Percentiles rank a stretch among this genome's conserved stretches.
Conservation (phyloP, 2,329 filamentous ascomycete species). For the Ophiostoma pallidulum region DNA sequence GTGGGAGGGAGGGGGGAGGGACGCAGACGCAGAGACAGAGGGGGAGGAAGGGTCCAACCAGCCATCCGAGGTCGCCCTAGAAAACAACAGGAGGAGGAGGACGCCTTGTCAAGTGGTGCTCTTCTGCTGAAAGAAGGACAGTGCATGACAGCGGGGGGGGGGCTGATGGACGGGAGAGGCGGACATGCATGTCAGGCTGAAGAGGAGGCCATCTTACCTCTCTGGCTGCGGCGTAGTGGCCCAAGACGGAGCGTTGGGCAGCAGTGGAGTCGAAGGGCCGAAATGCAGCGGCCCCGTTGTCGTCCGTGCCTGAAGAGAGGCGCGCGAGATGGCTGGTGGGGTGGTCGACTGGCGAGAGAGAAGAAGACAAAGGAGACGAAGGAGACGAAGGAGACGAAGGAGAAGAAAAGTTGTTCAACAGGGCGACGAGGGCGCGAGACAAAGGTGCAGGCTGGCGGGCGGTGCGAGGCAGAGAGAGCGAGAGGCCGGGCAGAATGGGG, state of each 20-base stretch:
- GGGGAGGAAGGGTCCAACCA: not conserved
- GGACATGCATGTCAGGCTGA: constrained; percentile 2
- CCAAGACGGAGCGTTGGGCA: constrained; percentile 13
- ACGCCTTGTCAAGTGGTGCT: not conserved
- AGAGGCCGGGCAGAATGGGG: not conserved
- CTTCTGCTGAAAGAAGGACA: not conserved
- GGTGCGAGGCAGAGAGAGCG: not conserved
- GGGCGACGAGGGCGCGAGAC: not conserved
- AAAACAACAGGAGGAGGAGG: not conserved
- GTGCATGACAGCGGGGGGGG: constrained; percentile 1
- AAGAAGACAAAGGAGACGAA: not conserved
- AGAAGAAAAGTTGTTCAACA: not conserved
- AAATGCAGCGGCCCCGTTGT: no score
- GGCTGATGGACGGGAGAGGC: not conserved
- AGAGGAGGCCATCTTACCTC: no score
- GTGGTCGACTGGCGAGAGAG: no score
- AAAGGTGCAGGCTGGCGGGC: not conserved
- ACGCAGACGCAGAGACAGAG: not conserved
- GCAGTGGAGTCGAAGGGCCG: constrained; percentile 13
- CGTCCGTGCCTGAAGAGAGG: not conserved
- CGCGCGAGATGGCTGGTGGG: no score
- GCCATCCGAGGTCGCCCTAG: constrained; percentile 9
- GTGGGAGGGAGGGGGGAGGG: no score
- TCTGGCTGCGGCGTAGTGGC: no score
- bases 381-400: not conserved